These are phyloP conservation scores for Narthecium ossifragum DNA, from an alignment of 106 monocot species.

Conservation along the genomic window DNA sequence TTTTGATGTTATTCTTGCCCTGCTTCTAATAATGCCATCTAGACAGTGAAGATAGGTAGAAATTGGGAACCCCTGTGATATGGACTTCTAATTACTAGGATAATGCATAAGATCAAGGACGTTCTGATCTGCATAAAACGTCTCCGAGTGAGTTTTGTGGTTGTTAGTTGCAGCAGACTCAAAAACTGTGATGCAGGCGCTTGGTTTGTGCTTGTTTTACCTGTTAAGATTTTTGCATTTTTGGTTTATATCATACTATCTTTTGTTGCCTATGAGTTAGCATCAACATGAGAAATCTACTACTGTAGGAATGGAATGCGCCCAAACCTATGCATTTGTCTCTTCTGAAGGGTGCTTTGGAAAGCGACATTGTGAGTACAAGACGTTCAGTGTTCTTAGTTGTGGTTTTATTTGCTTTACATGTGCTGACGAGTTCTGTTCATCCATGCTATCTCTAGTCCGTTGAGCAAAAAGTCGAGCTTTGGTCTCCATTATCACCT, in stretches of 20 bases:
- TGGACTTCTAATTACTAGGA: too few relatives aligned
- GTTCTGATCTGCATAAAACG: background rate
- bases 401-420: background rate
- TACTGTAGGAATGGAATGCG: constrained; percentile 76
- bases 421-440: background rate
- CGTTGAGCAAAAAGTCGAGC: constrained; percentile 43
- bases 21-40: background rate
- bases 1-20: too few relatives aligned
- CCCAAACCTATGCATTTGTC: constrained; percentile 73
- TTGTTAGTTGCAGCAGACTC: background rate
- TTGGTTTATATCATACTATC: too few relatives aligned
- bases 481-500: constrained; percentile 65
- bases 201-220: too few relatives aligned
- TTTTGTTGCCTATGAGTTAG: too few relatives aligned
- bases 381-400: background rate
- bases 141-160: background rate
- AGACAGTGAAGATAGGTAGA: too few relatives aligned
- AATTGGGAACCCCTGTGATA: too few relatives aligned
- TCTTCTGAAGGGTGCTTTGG: constrained; percentile 65
- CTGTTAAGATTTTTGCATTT: too few relatives aligned
- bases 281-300: too few relatives aligned
- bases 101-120: background rate
- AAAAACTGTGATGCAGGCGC: too few relatives aligned
- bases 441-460: constrained; percentile 20
- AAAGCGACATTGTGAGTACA: constrained; percentile 55